Conservation (phyloP, 2,329 filamentous ascomycete species). For the Colletotrichum trifolii region DNA sequence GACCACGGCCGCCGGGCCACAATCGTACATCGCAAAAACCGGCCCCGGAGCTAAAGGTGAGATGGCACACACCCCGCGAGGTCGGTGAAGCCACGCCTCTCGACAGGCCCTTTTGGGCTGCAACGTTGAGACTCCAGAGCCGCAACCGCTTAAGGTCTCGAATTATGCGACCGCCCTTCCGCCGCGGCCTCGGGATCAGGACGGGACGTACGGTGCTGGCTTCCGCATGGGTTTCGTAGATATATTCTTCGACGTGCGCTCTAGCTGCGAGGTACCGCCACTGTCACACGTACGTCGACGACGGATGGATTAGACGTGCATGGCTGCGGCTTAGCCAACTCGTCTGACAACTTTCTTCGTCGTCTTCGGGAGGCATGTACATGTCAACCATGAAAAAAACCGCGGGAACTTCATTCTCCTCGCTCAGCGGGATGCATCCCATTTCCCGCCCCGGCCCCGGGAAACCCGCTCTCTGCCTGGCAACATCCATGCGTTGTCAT, state of each 20-base stretch:
- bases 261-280: conserved; percentile 2
- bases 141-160: conserved; percentile 14
- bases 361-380: too few relatives aligned
- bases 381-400: too few relatives aligned
- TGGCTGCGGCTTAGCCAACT: background rate
- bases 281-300: background rate
- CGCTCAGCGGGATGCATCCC: background rate
- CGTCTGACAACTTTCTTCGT: too few relatives aligned
- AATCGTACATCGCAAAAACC: too few relatives aligned
- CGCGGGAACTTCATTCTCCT: too few relatives aligned
- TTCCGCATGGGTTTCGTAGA: conserved; percentile 1
- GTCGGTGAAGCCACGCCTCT: too few relatives aligned
- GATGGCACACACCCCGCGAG: too few relatives aligned
- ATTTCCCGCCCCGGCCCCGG: conserved; percentile 12
- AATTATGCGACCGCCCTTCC: conserved; percentile 16
- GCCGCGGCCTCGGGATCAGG: conserved; percentile 4
- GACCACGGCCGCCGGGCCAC: too few relatives aligned
- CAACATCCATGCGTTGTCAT: conserved; percentile 30
- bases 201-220: background rate
- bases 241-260: conserved; percentile 14
- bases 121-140: background rate
- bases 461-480: conserved; percentile 7
- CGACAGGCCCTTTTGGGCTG: too few relatives aligned
- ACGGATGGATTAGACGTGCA: background rate
- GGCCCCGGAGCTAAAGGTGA: too few relatives aligned